A percentile compares a stretch with the other conserved stretches of the same genome.
These are phyloP conservation scores for Rhizophagus sp. DNA, from an alignment of 192 early-diverging fungal genomes.

Conservation along the genomic window DNA sequence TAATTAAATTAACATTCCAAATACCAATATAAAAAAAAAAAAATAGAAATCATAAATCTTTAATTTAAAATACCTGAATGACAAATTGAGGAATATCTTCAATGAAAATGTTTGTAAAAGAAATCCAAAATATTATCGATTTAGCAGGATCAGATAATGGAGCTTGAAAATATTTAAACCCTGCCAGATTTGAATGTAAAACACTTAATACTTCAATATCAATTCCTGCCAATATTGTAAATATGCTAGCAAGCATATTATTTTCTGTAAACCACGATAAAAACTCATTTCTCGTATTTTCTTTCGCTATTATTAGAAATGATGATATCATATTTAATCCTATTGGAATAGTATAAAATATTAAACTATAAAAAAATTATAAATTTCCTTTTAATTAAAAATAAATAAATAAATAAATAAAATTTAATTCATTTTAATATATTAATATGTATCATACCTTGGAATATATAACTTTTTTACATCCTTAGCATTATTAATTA, in stretches of 20 bases:
- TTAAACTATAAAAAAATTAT: not conserved
- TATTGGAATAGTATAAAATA: slow-evolving; percentile 1
- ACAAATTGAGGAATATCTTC: slow-evolving; percentile 29
- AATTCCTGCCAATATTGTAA: slow-evolving; percentile 15
- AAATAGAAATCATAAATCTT: not conserved
- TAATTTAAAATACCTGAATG: slow-evolving; percentile 16
- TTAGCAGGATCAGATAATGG: not conserved
- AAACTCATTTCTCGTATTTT: not conserved
- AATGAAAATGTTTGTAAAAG: slow-evolving; percentile 4
- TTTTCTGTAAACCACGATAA: not conserved
- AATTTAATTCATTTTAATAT: no score
- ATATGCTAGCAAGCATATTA: not conserved
- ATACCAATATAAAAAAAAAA: not conserved
- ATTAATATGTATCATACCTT: not conserved
- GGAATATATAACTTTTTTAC: not conserved
- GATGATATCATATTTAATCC: not conserved
- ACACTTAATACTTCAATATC: slow-evolving; percentile 16
- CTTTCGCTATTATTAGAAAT: not conserved
- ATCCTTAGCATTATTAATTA: not conserved
- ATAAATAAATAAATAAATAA: not conserved
- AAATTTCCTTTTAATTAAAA: not conserved
- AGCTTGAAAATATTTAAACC: slow-evolving; percentile 10
- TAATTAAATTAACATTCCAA: not conserved
- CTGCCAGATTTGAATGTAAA: not conserved
- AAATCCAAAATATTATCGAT: slow-evolving; percentile 2